Evolutionary conservation across 129 eudicot genomes (phyloP), one percentile per base, ranked within the genome.

Genomic region (Flaveria brownii): DNA sequence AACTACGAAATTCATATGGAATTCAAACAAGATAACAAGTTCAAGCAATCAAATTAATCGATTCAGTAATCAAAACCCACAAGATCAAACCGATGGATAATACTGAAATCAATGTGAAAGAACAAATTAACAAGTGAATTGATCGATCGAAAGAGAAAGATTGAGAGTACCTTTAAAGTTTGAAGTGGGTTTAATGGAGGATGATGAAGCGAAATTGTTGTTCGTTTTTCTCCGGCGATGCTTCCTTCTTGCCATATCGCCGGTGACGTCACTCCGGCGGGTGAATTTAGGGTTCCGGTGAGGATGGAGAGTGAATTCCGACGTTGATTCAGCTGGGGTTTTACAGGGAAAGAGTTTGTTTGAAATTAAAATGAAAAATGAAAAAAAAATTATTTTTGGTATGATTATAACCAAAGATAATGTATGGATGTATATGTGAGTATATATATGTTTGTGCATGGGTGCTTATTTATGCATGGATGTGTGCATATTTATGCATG

Each of bases 181-280:
- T 5, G 14, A 76, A 12, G n/a, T 23, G 68, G 73, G 43, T 16
- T 36, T 25, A 12, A 26, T 3, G 43, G 36, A 36, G 61, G 16
- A 14, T 23, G 80, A 62, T 23, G 80, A 47, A 22, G 74, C 33
- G 70, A 65, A 30, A 11, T 22, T 43, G 2, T 57, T 25, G 42
- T 69, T 76, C 80, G 74, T 81, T 16, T 5, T 67, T 57, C 62
- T 69, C 70, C 33, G 16, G 71, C 62, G 57, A 60, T 28, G 61
- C 18, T 61, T 17, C n/a, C 16, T 49, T 30, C 12, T 9, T 60
- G 75, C 13, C 55, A 50, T 50, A 45, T 45, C 13, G 13, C 41
- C 41, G 41, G 41, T 36, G 41, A 36, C 41, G 41, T 36, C 0
- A 1, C 50, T 51, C 57, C 20, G 16, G 57, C 8, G 60, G 25